Percentiles rank a stretch among this genome's conserved stretches.
Evolutionary conservation across 345 rosid species (phyloP).

Genomic region (Cardamine occulta): DNA sequence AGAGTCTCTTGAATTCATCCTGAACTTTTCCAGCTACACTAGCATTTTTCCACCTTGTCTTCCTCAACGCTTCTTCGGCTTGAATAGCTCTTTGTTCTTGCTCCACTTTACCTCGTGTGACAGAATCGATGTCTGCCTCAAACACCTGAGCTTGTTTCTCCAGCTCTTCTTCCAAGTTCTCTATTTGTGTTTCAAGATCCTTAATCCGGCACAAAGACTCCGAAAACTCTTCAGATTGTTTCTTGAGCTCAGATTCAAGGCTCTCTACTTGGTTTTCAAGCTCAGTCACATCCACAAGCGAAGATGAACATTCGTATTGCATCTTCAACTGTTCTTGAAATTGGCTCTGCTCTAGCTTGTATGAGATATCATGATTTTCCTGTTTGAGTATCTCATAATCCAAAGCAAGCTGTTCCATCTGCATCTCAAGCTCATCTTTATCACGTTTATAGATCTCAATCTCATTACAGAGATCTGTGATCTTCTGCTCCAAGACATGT

Average conservation of each 20-base stretch:
- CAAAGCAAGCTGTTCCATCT: conserved; percentile 93
- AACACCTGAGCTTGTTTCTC: conserved; percentile 60
- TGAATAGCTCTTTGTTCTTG: conserved; percentile 86
- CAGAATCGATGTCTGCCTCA: conserved; percentile 65
- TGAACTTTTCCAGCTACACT: conserved; percentile 80
- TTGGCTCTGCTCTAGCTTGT: conserved; percentile 82
- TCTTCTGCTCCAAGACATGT: conserved; percentile 64
- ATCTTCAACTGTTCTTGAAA: conserved; percentile 77
- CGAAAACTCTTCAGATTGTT: conserved; percentile 50
- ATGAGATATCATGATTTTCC: conserved; percentile 72
- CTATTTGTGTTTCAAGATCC: conserved; percentile 57
- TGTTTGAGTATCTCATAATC: conserved; percentile 97
- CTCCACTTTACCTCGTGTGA: conserved; percentile 63
- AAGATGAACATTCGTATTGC: conserved; percentile 70
- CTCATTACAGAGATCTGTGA: conserved; percentile 69
- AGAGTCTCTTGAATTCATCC: conserved; percentile 75
- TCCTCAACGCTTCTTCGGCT: conserved; percentile 79
- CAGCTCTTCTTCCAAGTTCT: conserved; percentile 69
- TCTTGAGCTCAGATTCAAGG: conserved; percentile 56
- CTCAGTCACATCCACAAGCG: conserved; percentile 53
- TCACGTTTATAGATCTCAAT: conserved; percentile 78
- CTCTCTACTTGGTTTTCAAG: conserved; percentile 57
- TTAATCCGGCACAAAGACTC: conserved; percentile 54
- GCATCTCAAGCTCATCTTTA: conserved; percentile 86
- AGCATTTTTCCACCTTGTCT: conserved; percentile 70